Base-by-base conservation (phyloP, 2,329 filamentous ascomycete species). In the Monosporascus sp. region DNA sequence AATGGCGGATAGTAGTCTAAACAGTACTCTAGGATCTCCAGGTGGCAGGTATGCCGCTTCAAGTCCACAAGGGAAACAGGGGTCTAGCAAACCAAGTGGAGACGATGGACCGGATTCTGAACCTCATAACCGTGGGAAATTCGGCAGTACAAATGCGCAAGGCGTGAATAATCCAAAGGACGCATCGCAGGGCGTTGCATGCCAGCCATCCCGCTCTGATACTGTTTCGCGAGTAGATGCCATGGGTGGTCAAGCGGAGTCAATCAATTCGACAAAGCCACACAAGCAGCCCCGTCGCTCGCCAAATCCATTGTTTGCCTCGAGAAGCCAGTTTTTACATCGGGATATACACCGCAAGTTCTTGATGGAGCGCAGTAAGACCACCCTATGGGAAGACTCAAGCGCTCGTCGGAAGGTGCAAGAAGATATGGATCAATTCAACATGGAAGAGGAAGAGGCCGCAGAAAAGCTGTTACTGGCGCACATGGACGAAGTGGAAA, bases 221-320 rank as follows among this genome's bases (percentile, higher is more conserved):
- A 6, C 8, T 20, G 22, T 42, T 20, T 42, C 39, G 14, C 18
- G 9, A 14, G 18, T 3, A 9, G 17, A 18, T 20, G 14, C 7
- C 18, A 42, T 0, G 22, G 22, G 39, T 14, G 9, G 18, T 34
- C n/a, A 18, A 50, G 17, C 20, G n/a, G n/a, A 36, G 31, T 15
- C 24, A 18, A 4, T 44, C 31, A n/a, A 42, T 41, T 15, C 48
- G 41, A 50, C 44, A n/a, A 27, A 6, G 36, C 15, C 34, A 6
- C 8, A n/a, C 6, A 9, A 51, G n/a, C 47, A 51, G 11, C 42
- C 38, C 3, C 61, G 49, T 8, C 51, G 54, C 27, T 64, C 65
- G 7, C 69, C 65, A 3, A 68, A 65, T 27, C 66, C 63, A 6
- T 68, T 71, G 49, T 69, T 72, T 51, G 63, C 63, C 6, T 67